These are phyloP conservation scores for Botryotinia narcissicola DNA, from an alignment of 2,329 filamentous ascomycete species.

Conservation along the genomic window DNA sequence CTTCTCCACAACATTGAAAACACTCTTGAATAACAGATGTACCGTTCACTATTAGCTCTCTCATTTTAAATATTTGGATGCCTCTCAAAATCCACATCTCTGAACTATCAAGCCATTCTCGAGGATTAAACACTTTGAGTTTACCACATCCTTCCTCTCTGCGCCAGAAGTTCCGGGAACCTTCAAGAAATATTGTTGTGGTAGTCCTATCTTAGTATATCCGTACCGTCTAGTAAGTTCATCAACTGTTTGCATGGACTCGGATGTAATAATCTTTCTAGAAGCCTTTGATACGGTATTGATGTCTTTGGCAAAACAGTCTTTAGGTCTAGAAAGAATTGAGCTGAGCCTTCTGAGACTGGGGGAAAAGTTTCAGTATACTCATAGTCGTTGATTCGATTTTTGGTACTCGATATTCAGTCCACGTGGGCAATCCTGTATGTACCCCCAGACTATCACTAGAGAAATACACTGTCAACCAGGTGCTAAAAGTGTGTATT, in stretches of 20 bases:
- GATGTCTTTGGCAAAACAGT: neutral
- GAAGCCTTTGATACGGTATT: neutral
- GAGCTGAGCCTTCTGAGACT: neutral
- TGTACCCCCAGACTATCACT: neutral
- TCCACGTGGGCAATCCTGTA: neutral
- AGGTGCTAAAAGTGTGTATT: too few species aligned
- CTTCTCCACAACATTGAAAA: neutral
- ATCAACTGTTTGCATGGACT: neutral
- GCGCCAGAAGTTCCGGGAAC: too few species aligned
- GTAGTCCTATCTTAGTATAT: too few species aligned
- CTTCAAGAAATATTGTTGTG: neutral
- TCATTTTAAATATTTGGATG: neutral
- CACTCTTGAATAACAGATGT: neutral
- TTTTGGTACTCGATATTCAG: neutral
- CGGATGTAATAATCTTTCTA: fast-evolving
- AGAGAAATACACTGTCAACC: neutral
- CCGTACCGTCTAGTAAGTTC: neutral
- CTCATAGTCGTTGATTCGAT: neutral
- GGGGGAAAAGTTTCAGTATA: fast-evolving
- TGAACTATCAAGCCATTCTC: neutral
- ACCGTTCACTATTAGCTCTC: neutral
- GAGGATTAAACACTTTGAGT: neutral
- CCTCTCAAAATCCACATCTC: neutral
- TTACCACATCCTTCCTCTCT: neutral
- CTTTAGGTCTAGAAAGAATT: neutral